These are phyloP conservation scores for Aureobasidium sp. DNA, from an alignment of 2,329 filamentous ascomycete species.

Conservation along the genomic window DNA sequence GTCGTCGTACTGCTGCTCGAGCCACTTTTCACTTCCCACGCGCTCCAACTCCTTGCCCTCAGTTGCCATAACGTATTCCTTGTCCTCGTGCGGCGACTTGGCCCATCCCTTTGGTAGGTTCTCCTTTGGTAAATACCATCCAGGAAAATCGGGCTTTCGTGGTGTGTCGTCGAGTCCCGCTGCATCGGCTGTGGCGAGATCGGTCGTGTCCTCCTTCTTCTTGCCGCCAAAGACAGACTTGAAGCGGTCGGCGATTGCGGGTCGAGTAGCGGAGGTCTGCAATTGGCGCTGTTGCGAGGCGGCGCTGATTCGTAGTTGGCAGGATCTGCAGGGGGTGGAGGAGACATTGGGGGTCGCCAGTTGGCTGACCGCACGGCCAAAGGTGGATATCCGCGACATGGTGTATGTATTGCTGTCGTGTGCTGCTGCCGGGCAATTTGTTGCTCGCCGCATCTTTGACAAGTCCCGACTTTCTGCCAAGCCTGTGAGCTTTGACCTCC, in stretches of 20 bases:
- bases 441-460: constrained; percentile 1
- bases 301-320: neutral
- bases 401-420: neutral
- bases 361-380: neutral
- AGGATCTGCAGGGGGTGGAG: neutral
- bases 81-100: constrained; percentile 9
- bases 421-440: neutral
- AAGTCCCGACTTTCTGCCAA: constrained; percentile 12
- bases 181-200: neutral
- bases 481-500: neutral
- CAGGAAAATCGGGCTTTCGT: neutral
- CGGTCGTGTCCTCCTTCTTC: neutral
- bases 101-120: neutral
- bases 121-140: neutral
- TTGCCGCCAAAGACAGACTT: neutral
- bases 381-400: constrained; percentile 5
- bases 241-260: neutral
- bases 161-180: neutral
- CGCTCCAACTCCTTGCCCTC: constrained; percentile 47
- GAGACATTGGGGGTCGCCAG: neutral
- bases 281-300: constrained; percentile 5
- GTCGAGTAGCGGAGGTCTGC: neutral
- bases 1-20: constrained; percentile 27
- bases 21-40: constrained; percentile 45
- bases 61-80: constrained; percentile 38